phyloP scores from a whole-genome alignment of 2,329 filamentous ascomycete species.

The Pseudopithomyces chartarum region DNA sequence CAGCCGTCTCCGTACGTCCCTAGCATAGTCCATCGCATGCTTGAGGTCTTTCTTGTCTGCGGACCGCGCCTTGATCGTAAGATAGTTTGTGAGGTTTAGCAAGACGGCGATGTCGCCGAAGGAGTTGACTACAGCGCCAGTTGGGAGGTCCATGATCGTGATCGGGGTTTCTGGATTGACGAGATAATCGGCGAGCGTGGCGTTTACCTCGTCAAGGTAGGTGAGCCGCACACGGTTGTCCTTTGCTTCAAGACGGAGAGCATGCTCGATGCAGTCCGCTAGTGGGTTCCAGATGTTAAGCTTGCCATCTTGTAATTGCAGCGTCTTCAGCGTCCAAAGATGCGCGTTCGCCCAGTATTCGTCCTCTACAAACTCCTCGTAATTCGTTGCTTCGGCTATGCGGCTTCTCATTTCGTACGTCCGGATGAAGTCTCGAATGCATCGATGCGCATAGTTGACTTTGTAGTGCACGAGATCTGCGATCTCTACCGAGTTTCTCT shows the following conservation, averaged over 20 bases:
- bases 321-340: conserved; percentile 30
- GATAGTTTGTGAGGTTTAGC: conserved; percentile 28
- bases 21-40: conserved; percentile 30
- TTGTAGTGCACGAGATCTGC: conserved; percentile 18
- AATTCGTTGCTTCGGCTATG: conserved; percentile 8
- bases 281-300: conserved; percentile 27
- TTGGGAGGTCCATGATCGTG: conserved; percentile 7
- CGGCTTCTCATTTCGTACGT: conserved; percentile 14
- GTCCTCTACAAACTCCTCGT: conserved; percentile 19
- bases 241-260: conserved; percentile 19
- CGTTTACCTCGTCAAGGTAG: conserved; percentile 27
- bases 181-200: conserved; percentile 21
- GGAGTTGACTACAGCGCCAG: conserved; percentile 3
- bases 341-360: conserved; percentile 31
- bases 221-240: conserved; percentile 25
- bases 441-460: conserved; percentile 33
- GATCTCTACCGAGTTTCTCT: conserved; percentile 2
- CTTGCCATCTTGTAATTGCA: conserved; percentile 10
- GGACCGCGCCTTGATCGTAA: conserved; percentile 23
- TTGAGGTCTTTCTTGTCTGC: conserved; percentile 24
- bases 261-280: conserved; percentile 23
- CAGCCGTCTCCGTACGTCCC: conserved; percentile 24
- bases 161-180: conserved; percentile 11
- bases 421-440: conserved; percentile 28
- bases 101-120: conserved; percentile 31